phyloP scores from a whole-genome alignment of 2,329 filamentous ascomycete species.

The Aspergillus novofumigatus region DNA sequence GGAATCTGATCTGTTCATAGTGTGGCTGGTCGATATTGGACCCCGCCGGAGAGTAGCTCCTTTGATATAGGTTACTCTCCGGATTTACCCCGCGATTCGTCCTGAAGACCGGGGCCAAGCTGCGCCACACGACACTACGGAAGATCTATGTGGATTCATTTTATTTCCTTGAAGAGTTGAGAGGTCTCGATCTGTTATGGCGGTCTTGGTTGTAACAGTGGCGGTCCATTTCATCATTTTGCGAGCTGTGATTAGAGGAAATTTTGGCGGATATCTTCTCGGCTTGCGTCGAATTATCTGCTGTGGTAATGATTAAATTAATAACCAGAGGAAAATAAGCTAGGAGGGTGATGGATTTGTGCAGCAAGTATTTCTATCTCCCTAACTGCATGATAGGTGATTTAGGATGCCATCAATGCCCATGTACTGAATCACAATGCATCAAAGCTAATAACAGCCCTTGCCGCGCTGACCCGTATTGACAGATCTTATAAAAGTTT shows the following conservation, averaged over 20 bases:
- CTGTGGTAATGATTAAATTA: no score
- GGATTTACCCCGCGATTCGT: not conserved
- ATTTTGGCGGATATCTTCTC: not conserved
- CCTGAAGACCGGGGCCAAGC: no score
- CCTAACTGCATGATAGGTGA: no score
- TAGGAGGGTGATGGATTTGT: no score
- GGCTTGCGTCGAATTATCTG: no score
- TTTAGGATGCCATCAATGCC: no score
- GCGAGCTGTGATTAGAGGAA: not conserved
- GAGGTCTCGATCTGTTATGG: not conserved
- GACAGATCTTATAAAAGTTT: not conserved
- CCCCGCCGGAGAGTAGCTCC: not conserved
- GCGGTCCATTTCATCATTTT: not conserved
- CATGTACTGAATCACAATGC: no score
- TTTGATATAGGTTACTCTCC: not conserved
- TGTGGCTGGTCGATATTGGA: not conserved
- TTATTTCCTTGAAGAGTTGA: not conserved
- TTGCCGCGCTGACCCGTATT: not conserved
- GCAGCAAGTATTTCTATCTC: no score
- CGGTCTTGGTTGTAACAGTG: not conserved
- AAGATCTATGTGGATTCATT: not conserved
- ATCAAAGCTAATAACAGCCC: no score
- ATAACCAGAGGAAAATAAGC: not conserved
- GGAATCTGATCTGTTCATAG: not conserved
- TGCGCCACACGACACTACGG: not conserved